Evolutionary conservation across 352 stramenopile genomes (phyloP), one percentile per base, ranked within the genome.

Genomic region (Pythium aphanidermatum): DNA sequence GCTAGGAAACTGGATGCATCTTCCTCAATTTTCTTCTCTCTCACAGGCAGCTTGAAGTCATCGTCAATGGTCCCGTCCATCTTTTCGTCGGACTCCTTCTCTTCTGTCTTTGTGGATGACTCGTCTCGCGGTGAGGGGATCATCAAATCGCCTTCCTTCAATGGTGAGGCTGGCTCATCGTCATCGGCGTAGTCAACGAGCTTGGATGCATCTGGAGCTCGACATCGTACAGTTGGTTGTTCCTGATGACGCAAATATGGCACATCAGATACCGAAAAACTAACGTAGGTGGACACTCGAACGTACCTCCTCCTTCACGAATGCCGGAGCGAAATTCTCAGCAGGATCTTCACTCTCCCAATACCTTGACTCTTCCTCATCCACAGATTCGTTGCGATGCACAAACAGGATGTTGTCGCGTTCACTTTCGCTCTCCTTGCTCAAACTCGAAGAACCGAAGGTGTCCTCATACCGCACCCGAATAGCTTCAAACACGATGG

Each of bases 341-440:
- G 56, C 39, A 16, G 61, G 56, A 38, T 76, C 68, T 16, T 92
- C 74, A 32, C 83, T 84, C 44, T 89, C 80, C 61, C 68, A 92
- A 55, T 92, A 92, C 47, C 80, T 58, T 35, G 85, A 68, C 39
- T 92, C 80, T 48, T 89, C 77, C 14, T 83, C 74, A 30, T 89
- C 77, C 44, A 86, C 66, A 20, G 52, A 59, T 34, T 69, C 46
- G 13, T 43, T 50, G 11, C 28, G 35, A 29, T 80, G 64, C 28
- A 86, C 68, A 63, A 85, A 86, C 24, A 64, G 68, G 11, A 74
- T 54, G 25, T 70, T 77, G 12, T 58, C 66, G 21, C 58, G 43
- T 43, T 68, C 51, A 13, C 31, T 10, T 30, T 59, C 33, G 39
- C 32, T 35, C 29, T 60, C 35, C 33, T 37, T 32, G 27, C 19